Percentiles rank a stretch among this genome's conserved stretches.
Evolutionary conservation across 164 flowering plant species (phyloP).

Genomic region (Vitis riparia): DNA sequence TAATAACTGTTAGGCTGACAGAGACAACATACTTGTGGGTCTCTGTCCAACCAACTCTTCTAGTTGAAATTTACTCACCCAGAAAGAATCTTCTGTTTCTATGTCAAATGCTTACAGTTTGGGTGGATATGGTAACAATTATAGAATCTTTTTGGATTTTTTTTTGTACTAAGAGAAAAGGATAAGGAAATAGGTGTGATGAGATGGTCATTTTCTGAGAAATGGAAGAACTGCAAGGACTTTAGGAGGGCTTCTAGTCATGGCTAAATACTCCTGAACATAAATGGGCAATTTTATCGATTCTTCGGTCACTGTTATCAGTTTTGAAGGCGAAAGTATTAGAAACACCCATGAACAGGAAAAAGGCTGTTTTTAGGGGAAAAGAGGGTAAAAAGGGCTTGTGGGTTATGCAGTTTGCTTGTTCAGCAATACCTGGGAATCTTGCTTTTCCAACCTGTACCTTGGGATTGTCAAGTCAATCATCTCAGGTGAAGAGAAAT

Average conservation of each 20-base stretch:
- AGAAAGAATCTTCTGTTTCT: too few relatives aligned
- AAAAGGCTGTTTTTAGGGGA: too few relatives aligned
- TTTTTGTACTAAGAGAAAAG: too few relatives aligned
- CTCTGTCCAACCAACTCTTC: slow-evolving; percentile 8
- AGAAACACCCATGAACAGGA: background rate
- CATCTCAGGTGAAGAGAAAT: background rate
- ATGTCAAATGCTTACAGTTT: too few relatives aligned
- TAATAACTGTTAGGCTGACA: slow-evolving; percentile 2
- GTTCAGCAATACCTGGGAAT: background rate
- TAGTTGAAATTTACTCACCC: background rate
- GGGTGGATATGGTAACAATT: background rate
- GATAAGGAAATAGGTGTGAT: too few relatives aligned
- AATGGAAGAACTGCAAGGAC: too few relatives aligned
- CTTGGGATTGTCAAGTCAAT: background rate
- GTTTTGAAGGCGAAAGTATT: background rate
- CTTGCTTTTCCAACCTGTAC: background rate
- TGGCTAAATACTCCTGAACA: too few relatives aligned
- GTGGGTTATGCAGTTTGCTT: background rate
- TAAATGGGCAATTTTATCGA: too few relatives aligned
- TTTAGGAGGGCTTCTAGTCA: too few relatives aligned
- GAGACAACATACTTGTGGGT: background rate
- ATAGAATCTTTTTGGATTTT: background rate
- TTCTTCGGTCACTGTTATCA: too few relatives aligned
- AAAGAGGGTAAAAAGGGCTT: background rate
- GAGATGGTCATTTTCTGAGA: too few relatives aligned